Percentiles rank a stretch among this genome's conserved stretches.
Conservation (phyloP, 768 basidiomycete genomes). For the Mycena crocata region DNA sequence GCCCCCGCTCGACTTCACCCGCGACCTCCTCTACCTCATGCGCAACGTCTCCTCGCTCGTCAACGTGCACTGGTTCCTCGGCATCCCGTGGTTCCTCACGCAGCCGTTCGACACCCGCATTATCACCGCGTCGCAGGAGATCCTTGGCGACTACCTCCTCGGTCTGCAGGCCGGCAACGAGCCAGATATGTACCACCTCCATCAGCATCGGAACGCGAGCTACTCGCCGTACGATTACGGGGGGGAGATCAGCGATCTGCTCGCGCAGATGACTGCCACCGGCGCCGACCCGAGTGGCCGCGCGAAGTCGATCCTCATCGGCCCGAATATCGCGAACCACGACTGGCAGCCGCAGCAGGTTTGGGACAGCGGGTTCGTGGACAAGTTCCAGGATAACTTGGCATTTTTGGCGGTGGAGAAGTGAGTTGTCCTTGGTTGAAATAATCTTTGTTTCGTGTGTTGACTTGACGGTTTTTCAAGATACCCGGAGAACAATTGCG, state of each 20-base stretch:
- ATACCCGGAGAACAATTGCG: slow-evolving; percentile 50
- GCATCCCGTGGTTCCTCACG: slow-evolving; percentile 33
- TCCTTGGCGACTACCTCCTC: slow-evolving; percentile 19
- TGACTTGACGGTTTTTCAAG: background rate
- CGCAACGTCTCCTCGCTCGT: slow-evolving; percentile 56
- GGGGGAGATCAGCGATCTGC: too few relatives aligned
- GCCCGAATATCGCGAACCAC: slow-evolving; percentile 55
- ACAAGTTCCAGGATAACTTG: slow-evolving; percentile 46
- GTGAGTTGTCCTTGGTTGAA: too few relatives aligned
- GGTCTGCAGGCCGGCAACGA: slow-evolving; percentile 22
- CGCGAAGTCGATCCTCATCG: slow-evolving; percentile 51
- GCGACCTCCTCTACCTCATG: slow-evolving; percentile 64
- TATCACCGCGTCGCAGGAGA: slow-evolving; percentile 1
- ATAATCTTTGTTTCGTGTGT: too few relatives aligned
- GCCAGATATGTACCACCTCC: too few relatives aligned
- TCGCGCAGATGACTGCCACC: too few relatives aligned
- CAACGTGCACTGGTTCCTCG: slow-evolving; percentile 61
- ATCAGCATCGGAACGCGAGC: too few relatives aligned
- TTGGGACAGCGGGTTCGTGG: slow-evolving; percentile 48
- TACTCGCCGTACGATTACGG: too few relatives aligned
- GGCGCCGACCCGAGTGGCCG: slow-evolving; percentile 5
- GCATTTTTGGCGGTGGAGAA: slow-evolving; percentile 53
- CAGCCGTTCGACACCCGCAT: slow-evolving; percentile 8
- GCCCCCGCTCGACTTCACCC: slow-evolving; percentile 59
- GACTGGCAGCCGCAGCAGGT: slow-evolving; percentile 49